Conservation (phyloP, 768 basidiomycete genomes). For the Lactarius hengduanensis region DNA sequence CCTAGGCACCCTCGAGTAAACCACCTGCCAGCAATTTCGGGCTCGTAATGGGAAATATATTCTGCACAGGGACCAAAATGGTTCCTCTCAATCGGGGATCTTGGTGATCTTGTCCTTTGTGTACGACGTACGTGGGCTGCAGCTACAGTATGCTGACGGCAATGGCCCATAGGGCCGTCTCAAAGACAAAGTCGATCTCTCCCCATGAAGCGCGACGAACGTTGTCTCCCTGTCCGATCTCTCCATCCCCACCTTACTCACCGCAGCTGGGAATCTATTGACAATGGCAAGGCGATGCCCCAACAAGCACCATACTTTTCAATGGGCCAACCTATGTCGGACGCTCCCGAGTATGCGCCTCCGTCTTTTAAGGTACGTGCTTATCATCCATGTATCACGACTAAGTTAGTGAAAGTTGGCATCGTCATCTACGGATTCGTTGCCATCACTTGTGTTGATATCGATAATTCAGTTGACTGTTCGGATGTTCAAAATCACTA, state of each 20-base stretch:
- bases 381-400: not conserved
- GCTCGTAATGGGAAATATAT: not conserved
- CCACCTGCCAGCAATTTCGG: not conserved
- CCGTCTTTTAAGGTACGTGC: not conserved
- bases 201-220: not conserved
- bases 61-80: not conserved
- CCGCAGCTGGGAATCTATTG: not conserved
- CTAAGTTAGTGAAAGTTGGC: not conserved
- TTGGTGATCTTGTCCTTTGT: not conserved
- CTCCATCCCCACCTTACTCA: not conserved
- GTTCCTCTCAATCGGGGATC: not conserved
- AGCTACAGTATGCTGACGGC: not conserved
- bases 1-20: not conserved
- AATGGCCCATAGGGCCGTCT: not conserved
- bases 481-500: not conserved
- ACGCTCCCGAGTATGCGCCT: not conserved
- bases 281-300: not conserved
- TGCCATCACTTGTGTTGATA: not conserved
- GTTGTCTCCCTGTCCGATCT: not conserved
- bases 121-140: not conserved
- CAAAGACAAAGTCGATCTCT: not conserved
- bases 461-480: not conserved
- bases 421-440: not conserved
- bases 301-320: not conserved
- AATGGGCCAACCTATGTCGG: not conserved